phyloP scores from a whole-genome alignment of 208 protist genomes.

The Novymonas esmeraldas region DNA sequence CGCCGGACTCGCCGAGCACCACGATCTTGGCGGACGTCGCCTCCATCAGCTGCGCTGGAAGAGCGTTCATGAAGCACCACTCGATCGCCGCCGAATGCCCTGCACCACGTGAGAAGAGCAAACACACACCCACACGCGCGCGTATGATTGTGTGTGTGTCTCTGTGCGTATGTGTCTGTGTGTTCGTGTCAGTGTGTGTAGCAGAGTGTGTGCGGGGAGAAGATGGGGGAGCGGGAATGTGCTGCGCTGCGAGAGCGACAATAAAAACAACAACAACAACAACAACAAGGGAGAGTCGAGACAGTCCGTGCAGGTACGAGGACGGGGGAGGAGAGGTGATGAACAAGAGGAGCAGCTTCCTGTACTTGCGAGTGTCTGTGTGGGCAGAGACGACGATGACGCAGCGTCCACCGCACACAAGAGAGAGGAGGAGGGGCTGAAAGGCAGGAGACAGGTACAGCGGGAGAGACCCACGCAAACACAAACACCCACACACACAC shows the following conservation, averaged over 20 bases:
- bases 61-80: conserved; percentile 18
- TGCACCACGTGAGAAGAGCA: too few relatives aligned
- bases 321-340: background rate
- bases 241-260: too few relatives aligned
- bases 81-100: too few relatives aligned
- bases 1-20: conserved; percentile 86
- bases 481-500: too few relatives aligned
- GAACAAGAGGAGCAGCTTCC: background rate
- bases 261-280: too few relatives aligned
- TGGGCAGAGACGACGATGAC: background rate
- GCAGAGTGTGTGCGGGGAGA: background rate
- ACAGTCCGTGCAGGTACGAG: conserved; percentile 3
- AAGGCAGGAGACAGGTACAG: too few relatives aligned
- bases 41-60: conserved; percentile 35
- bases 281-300: too few relatives aligned
- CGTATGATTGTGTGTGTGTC: background rate
- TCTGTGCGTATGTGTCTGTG: background rate
- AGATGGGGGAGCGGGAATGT: too few relatives aligned
- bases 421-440: background rate
- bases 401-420: background rate
- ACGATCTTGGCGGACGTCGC: conserved; percentile 84
- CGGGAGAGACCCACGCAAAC: too few relatives aligned
- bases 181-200: background rate
- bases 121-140: too few relatives aligned
- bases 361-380: too few relatives aligned